Base-by-base conservation (phyloP, 371 early-diverging fungal species). In the Enterocytospora artemiae region DNA sequence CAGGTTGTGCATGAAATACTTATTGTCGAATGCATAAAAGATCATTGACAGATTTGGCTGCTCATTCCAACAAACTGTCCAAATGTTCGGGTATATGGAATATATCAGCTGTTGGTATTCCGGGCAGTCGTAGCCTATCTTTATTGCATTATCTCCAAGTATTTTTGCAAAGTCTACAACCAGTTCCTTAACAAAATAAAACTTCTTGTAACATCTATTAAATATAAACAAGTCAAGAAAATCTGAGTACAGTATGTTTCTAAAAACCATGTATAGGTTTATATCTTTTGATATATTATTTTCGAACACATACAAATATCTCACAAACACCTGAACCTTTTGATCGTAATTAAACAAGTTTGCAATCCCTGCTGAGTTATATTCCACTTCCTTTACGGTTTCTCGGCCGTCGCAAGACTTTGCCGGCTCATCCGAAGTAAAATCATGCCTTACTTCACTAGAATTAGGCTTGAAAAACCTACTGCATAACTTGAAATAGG, bases 171-270 rank as follows among this genome's bases (percentile, higher is more conserved):
- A 55, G 37, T 64, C 64, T 3, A 64, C 16, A 7, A 64, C 4
- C 45, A 64, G 57, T 27, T 64, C 59, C 18, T 57, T 44, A 12
- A 57, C 7, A 57, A 64, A 64, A 3, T n/a, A 7, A 49, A 64
- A 64, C 12, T 33, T 22, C 16, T 4, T 28, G 30, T 58, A 64
- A 28, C 24, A 18, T 44, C 31, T 45, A 3, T 37, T 28, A 4
- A 2, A 3, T 18, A 64, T 44, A 36, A 64, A 64, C 2, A 30
- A 4, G 33, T 37, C 12, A 2, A 64, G 7, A 49, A 64, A 64
- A 4, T 49, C 64, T 5, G 16, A 5, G 9, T 34, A 12, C 30
- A 62, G 55, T 2, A 62, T 7, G 7, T 27, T 28, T 14, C 14
- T 31, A 31, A 64, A 64, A 24, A 24, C 4, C 2, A 25, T 9